Evolutionary conservation across 2,329 filamentous ascomycete genomes (phyloP).

Genomic region (Amauroascus verrucosus): DNA sequence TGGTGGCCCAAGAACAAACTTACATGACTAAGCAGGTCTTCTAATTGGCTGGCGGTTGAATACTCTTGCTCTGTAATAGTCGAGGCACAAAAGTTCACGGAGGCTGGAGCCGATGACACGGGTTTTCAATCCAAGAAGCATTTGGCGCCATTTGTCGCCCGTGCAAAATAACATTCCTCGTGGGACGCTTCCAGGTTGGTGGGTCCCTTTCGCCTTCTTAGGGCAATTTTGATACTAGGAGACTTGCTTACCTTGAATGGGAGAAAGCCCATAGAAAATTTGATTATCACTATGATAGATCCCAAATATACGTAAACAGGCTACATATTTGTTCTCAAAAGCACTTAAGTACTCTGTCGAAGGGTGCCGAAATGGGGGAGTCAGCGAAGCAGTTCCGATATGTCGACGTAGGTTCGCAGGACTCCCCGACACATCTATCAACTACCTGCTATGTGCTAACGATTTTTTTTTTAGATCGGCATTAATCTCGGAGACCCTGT

Average conservation of each 20-base stretch:
- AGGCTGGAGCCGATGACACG: conserved; percentile 8
- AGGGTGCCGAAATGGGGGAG: conserved; percentile 27
- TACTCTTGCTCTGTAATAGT: no score
- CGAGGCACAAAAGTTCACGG: background rate
- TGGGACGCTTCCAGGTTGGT: conserved; percentile 1
- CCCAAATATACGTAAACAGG: background rate
- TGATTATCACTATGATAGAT: conserved; percentile 1
- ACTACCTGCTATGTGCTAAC: no score
- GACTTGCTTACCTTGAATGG: background rate
- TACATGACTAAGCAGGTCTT: no score
- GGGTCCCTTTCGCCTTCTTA: background rate
- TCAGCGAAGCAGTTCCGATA: conserved; percentile 32
- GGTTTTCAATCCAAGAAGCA: background rate
- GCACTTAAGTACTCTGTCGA: background rate
- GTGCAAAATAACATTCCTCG: background rate
- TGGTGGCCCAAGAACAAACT: no score
- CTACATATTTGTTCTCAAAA: background rate
- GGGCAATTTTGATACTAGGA: background rate
- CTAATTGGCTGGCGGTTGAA: no score
- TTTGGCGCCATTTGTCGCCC: conserved; percentile 1
- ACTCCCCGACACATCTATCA: no score
- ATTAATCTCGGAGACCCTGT: conserved; percentile 94
- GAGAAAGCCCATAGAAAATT: background rate
- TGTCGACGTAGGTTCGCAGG: conserved; percentile 35
- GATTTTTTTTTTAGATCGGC: conserved; percentile 52